Conservation (phyloP, 1,284 basidiomycete genomes). For the Microstroma glucosiphilum region DNA sequence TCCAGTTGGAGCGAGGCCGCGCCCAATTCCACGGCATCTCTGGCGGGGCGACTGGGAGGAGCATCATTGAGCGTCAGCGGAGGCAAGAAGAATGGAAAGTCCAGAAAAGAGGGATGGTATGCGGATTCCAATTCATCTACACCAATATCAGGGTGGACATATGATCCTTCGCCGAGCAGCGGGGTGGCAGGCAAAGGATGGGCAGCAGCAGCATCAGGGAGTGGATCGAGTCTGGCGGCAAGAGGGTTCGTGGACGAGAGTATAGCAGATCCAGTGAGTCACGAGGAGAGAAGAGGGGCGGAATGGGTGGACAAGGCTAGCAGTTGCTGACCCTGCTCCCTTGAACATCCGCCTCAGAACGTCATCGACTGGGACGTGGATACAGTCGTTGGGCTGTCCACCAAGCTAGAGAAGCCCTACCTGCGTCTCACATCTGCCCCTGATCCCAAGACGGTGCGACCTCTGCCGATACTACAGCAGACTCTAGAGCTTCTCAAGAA, state of each 20-base stretch:
- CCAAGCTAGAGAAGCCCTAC: slow-evolving; percentile 90
- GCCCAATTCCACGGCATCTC: neutral
- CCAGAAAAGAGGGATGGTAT: neutral
- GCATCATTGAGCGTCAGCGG: neutral
- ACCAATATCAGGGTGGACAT: slow-evolving; percentile 11
- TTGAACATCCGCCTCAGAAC: slow-evolving; percentile 49
- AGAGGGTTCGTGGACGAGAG: slow-evolving; percentile 6
- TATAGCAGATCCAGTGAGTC: slow-evolving; percentile 14
- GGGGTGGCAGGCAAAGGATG: neutral
- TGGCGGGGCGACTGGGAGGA: slow-evolving; percentile 29
- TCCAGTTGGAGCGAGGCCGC: slow-evolving; percentile 28
- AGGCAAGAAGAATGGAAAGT: neutral
- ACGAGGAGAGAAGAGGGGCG: neutral
- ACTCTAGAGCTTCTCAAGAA: slow-evolving; percentile 81
- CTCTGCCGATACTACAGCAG: slow-evolving; percentile 72
- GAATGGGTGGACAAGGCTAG: neutral
- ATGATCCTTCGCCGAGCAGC: slow-evolving; percentile 1
- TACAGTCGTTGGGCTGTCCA: slow-evolving; percentile 86
- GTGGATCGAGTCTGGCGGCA: neutral
- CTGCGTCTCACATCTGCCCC: slow-evolving; percentile 91
- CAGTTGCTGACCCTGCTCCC: neutral
- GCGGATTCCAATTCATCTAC: slow-evolving; percentile 1
- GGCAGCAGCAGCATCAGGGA: neutral
- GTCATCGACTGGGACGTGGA: slow-evolving; percentile 93
- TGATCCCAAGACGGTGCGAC: slow-evolving; percentile 86